Base-by-base conservation (phyloP, 805 yeast species). In the Suhomyces sp. region DNA sequence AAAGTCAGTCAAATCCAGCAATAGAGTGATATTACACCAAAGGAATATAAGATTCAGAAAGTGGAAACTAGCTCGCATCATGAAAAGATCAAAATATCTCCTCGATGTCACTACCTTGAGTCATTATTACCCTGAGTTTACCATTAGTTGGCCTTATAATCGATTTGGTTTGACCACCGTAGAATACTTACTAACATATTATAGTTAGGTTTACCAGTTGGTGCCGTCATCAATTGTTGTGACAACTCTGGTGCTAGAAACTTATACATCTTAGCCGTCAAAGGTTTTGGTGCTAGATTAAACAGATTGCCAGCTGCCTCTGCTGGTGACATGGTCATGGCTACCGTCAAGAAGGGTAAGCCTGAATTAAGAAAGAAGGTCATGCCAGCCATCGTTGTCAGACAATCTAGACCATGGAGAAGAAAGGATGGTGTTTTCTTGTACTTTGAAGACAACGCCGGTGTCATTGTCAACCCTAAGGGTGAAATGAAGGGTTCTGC, bases 401-500 rank as follows among this genome's bases (percentile, higher is more conserved):
- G 99, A 83, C 99, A 94, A 85, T 82, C 99, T 65, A 93, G 92
- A 85, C 91, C 99, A 66, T 94, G 99, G 99, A 93, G 99, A 93
- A 90, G 99, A 88, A 93, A 87, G 86, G 99, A 94, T 76, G 99
- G 99, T 88, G 88, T 91, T 70, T 94, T 78, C 92, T 90, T 94
- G 79, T 94, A 94, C 90, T 94, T 94, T 71, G 99, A 94, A 86
- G 99, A 94, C 83, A 94, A 94, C 76, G 99, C 99, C 65, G 99
- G 99, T 87, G 99, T 96, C 79, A 94, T 94, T 76, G 99, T 94
- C 78, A 94, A 94, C 84, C 99, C 99, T 77, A 94, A 94, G 94
- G 99, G 99, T 85, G 99, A 94, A 83, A 94, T 96, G 99, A 94
- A 94, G 86, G 99, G 99, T 82, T 96, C 99, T 67, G 99, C 99